These are phyloP conservation scores for Heliosperma pusillum DNA, from an alignment of 148 eudicot species.

Conservation along the genomic window DNA sequence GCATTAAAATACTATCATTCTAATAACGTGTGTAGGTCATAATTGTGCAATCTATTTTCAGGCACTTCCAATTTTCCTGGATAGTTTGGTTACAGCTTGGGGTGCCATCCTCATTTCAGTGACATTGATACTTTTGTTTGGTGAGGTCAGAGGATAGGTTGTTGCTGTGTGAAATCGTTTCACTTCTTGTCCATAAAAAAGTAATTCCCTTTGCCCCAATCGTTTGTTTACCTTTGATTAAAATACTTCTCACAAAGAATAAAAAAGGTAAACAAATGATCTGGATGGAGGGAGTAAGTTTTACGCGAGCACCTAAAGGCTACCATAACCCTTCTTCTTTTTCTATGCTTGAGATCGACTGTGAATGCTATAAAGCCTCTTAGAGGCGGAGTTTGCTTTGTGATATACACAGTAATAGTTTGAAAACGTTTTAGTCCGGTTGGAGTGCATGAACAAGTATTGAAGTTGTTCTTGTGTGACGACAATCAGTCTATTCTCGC, in stretches of 20 bases:
- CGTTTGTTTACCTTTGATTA: too few species aligned
- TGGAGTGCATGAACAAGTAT: background rate
- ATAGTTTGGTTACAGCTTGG: constrained; percentile 71
- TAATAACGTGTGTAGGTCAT: background rate
- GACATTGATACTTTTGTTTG: constrained; percentile 80
- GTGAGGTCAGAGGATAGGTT: constrained; percentile 53
- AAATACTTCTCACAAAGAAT: too few species aligned
- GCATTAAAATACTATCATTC: background rate
- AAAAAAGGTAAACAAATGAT: too few species aligned
- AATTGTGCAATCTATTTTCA: constrained; percentile 28
- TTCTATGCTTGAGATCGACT: background rate
- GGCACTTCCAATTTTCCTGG: constrained; percentile 97
- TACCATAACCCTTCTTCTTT: background rate
- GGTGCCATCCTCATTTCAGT: constrained; percentile 89
- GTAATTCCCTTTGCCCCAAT: background rate
- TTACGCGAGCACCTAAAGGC: background rate
- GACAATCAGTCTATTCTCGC: background rate
- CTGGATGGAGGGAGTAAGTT: background rate
- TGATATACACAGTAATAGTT: background rate
- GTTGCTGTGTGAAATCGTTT: background rate
- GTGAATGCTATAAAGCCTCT: background rate
- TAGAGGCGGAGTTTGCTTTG: constrained; percentile 8
- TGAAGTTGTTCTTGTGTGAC: background rate
- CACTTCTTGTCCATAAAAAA: background rate
- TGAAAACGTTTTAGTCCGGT: background rate